Conservation (phyloP, 345 rosid species). For the Hibiscus trionum region DNA sequence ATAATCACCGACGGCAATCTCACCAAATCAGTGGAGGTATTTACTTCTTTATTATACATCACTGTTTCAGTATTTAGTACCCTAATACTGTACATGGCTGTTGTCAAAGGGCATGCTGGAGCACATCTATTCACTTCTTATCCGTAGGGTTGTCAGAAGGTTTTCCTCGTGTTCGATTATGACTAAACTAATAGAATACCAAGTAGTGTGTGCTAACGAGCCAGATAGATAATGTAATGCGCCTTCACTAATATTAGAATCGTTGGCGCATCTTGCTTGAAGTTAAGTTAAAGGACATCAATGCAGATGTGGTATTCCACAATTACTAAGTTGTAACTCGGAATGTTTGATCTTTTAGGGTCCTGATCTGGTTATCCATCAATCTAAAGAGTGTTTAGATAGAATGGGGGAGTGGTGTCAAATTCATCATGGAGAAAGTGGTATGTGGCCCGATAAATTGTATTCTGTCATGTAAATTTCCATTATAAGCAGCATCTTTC, state of each 20-base stretch:
- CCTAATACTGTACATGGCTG: neutral
- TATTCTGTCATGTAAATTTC: conserved; percentile 5
- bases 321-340: conserved; percentile 1
- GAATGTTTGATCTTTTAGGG: conserved; percentile 42
- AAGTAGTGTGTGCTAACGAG: no score
- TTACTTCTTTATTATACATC: neutral
- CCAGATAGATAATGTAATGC: no score
- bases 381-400: conserved; percentile 62
- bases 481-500: neutral
- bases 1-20: conserved; percentile 77
- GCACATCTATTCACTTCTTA: neutral
- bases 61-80: no score
- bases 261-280: neutral
- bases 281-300: neutral
- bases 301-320: neutral
- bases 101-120: neutral
- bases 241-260: no score
- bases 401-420: conserved; percentile 92
- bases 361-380: conserved; percentile 87
- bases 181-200: neutral
- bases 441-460: conserved; percentile 30
- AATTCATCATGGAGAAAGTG: conserved; percentile 78
- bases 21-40: conserved; percentile 70
- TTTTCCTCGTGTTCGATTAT: neutral
- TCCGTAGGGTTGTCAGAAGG: neutral